Evolutionary conservation across 139 green algal species (phyloP).

Genomic region (Tetradesmus lagerheimii): DNA sequence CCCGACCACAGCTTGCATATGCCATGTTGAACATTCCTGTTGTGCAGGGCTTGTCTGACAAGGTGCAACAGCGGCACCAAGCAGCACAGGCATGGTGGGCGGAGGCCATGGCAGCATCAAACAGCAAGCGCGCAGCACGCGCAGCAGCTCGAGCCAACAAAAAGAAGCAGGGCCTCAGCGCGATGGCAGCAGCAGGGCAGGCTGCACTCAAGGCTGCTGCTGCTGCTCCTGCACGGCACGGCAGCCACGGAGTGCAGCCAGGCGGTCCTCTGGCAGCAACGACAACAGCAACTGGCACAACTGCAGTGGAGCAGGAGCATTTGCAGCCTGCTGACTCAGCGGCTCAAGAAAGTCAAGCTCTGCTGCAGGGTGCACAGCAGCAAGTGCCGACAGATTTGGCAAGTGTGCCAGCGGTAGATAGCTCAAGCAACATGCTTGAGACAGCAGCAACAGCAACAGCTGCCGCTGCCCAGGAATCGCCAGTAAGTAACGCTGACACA

Average conservation of each 20-base stretch:
- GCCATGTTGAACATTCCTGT: too few species aligned
- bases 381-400: neutral
- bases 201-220: neutral
- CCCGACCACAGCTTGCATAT: too few species aligned
- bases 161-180: slow-evolving; percentile 7
- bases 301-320: neutral
- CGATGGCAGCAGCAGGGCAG: neutral
- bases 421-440: neutral
- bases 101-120: slow-evolving; percentile 19
- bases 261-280: neutral
- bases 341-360: neutral
- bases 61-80: slow-evolving; percentile 36
- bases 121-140: neutral
- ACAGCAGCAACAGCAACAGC: neutral
- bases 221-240: neutral
- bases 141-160: slow-evolving; percentile 3
- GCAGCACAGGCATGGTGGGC: slow-evolving; percentile 35
- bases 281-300: neutral
- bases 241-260: neutral
- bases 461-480: neutral
- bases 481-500: too few species aligned
- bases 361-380: neutral
- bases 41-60: neutral
- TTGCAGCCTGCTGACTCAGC: neutral
- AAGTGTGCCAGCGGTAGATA: neutral